phyloP scores from a whole-genome alignment of 208 protist species.

The Endotrypanum monterogeii region DNA sequence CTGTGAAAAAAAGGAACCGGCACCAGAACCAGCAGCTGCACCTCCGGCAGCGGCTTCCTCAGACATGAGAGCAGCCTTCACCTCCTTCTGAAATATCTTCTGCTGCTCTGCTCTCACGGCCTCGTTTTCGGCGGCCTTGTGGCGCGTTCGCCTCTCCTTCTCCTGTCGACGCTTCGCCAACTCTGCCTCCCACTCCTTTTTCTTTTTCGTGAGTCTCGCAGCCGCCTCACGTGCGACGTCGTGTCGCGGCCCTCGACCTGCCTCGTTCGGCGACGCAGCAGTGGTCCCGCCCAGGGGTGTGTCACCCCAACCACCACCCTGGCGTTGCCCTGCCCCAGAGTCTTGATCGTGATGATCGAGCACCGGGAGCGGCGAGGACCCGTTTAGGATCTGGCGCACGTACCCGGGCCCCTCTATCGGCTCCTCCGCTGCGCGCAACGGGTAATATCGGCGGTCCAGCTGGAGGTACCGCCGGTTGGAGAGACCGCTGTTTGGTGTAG shows the following conservation, averaged over 20 bases:
- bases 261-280: neutral
- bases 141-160: slow-evolving; percentile 29
- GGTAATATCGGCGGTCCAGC: slow-evolving; percentile 40
- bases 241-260: neutral
- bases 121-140: slow-evolving; percentile 36
- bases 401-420: slow-evolving; percentile 29
- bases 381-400: slow-evolving; percentile 34
- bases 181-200: slow-evolving; percentile 25
- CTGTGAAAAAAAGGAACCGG: neutral
- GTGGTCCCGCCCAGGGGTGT: neutral
- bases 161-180: slow-evolving; percentile 23
- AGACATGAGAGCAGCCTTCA: slow-evolving; percentile 18
- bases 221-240: slow-evolving; percentile 1
- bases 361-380: slow-evolving; percentile 24
- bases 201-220: slow-evolving; percentile 12
- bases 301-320: neutral
- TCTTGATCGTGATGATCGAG: slow-evolving; percentile 15
- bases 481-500: neutral
- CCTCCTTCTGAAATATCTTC: slow-evolving; percentile 26
- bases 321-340: neutral
- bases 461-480: slow-evolving; percentile 25
- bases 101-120: slow-evolving; percentile 22
- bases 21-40: neutral
- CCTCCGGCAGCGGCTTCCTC: slow-evolving; percentile 2
- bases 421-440: slow-evolving; percentile 23